A percentile compares a stretch with the other conserved stretches of the same genome.
Evolutionary conservation across 1,284 basidiomycete species (phyloP).

Genomic region (Inonotus obliquus): DNA sequence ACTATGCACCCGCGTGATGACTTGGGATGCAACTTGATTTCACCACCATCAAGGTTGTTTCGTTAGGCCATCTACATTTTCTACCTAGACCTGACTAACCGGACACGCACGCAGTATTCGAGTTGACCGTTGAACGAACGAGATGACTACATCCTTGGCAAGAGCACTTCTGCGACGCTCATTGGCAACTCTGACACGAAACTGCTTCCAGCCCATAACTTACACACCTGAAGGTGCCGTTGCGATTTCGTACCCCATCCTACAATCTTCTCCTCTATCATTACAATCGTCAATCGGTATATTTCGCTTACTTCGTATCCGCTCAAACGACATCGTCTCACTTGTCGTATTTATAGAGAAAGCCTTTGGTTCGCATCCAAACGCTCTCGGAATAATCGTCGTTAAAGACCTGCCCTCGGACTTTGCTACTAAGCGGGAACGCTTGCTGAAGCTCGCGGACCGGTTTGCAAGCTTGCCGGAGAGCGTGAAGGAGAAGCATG

Average conservation of each 20-base stretch:
- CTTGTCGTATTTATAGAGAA: constrained; percentile 41
- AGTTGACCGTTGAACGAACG: too few species aligned
- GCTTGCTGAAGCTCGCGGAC: constrained; percentile 68
- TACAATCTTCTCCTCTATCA: constrained; percentile 54
- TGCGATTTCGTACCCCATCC: constrained; percentile 62
- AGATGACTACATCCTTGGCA: constrained; percentile 4
- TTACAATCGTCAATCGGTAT: constrained; percentile 60
- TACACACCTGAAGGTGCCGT: constrained; percentile 56
- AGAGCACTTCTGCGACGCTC: constrained; percentile 20
- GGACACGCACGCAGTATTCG: too few species aligned
- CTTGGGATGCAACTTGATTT: too few species aligned
- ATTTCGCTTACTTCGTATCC: neutral
- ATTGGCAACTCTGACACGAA: constrained; percentile 24
- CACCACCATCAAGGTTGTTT: too few species aligned
- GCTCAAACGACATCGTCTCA: neutral
- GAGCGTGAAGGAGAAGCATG: constrained; percentile 60
- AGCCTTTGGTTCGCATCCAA: constrained; percentile 75
- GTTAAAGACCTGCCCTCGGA: constrained; percentile 71
- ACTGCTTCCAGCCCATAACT: constrained; percentile 26
- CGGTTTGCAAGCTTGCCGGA: constrained; percentile 71
- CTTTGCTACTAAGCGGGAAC: constrained; percentile 61
- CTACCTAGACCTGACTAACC: too few species aligned
- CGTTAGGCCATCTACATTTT: too few species aligned
- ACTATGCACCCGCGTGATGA: too few species aligned
- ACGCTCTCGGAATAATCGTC: constrained; percentile 76